phyloP scores from a whole-genome alignment of 495 filamentous ascomycete species.

The Oidiodendron maius region DNA sequence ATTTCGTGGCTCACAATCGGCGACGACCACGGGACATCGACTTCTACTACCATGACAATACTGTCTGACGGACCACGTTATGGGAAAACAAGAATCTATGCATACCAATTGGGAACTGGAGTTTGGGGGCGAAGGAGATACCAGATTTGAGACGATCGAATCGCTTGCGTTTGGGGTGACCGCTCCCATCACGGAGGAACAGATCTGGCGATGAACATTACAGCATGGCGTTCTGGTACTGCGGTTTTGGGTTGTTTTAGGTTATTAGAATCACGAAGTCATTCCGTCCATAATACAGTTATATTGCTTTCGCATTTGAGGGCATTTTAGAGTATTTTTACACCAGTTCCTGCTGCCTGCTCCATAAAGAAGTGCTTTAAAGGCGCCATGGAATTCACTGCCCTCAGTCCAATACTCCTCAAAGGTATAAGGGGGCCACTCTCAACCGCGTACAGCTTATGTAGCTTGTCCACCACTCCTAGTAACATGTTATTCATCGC shows the following conservation, averaged over 20 bases:
- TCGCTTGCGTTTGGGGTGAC: background rate
- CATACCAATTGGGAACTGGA: background rate
- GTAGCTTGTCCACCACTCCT: conserved; percentile 86
- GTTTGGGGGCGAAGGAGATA: background rate
- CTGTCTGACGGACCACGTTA: conserved; percentile 56
- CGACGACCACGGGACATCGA: conserved; percentile 76
- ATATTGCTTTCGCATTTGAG: background rate
- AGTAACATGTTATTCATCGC: conserved; percentile 77
- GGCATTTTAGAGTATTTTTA: conserved; percentile 32
- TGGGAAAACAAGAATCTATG: too few species aligned
- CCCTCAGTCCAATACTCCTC: conserved; percentile 68
- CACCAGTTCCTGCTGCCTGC: conserved; percentile 66
- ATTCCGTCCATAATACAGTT: background rate
- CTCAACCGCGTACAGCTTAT: conserved; percentile 80
- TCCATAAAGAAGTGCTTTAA: conserved; percentile 86
- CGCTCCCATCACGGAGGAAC: background rate
- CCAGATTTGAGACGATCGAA: background rate
- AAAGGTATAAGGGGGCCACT: conserved; percentile 70
- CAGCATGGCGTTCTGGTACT: conserved; percentile 5
- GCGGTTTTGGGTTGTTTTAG: background rate
- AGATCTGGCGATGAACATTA: conserved; percentile 3
- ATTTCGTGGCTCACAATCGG: conserved; percentile 75
- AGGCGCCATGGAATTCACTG: conserved; percentile 69
- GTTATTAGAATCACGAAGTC: background rate
- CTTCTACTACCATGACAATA: conserved; percentile 84